A percentile compares a stretch with the other conserved stretches of the same genome.
Conservation (phyloP, 148 eudicot species). For the Chenopodium formosanum region DNA sequence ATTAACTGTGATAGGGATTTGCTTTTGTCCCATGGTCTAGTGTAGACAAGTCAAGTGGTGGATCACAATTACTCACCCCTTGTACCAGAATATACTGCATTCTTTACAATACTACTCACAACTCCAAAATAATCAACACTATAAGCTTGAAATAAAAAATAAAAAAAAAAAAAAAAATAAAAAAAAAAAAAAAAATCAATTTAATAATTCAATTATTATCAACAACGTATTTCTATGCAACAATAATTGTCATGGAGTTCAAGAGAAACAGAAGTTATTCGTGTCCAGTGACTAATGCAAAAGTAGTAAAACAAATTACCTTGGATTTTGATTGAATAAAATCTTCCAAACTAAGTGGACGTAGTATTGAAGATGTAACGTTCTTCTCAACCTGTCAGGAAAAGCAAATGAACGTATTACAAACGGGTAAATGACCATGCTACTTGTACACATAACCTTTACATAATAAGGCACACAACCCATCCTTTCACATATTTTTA, state of each 20-base stretch:
- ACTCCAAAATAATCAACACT: background rate
- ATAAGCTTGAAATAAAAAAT: background rate
- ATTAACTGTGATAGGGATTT: background rate
- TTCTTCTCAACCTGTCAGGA: conserved; percentile 46
- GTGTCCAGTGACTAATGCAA: background rate
- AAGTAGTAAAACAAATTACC: conserved; percentile 38
- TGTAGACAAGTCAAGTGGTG: background rate
- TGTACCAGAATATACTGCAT: background rate
- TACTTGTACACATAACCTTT: background rate
- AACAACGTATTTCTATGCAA: no score
- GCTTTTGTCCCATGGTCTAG: background rate
- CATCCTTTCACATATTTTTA: background rate
- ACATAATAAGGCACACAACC: background rate
- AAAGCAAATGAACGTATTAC: conserved; percentile 10
- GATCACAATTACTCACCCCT: background rate
- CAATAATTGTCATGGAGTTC: background rate
- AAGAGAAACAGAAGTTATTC: background rate
- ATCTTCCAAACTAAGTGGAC: conserved; percentile 85
- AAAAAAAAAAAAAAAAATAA: no score
- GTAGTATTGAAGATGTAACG: conserved; percentile 41
- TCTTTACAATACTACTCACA: background rate
- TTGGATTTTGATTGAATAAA: conserved; percentile 84
- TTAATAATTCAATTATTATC: background rate
- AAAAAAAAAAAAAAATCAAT: background rate
- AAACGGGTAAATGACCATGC: background rate